Evolutionary conservation across 768 basidiomycete genomes (phyloP), one percentile per base, ranked within the genome.

Genomic region (Hypholoma sublateritium): DNA sequence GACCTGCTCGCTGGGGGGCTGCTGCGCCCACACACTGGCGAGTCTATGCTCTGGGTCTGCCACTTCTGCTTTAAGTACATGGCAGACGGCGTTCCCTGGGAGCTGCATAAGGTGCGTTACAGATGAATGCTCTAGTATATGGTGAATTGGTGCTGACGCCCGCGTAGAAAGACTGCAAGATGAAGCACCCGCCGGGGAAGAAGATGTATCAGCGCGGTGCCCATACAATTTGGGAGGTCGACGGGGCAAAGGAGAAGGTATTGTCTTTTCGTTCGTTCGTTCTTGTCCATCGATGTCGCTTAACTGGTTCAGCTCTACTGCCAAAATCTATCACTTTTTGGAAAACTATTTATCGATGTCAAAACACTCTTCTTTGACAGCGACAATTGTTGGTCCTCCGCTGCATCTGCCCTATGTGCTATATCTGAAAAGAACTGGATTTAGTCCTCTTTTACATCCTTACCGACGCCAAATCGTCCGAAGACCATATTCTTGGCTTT

Each of bases 1-100:
- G 90, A 93, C 60, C 66, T 92, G 22, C 71, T 91, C 16, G 84
- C 84, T 1, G 86, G 88, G 32, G 84, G 86, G 5, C 68, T 88
- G 51, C 75, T 77, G 32, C 76, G 84, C 19, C 73, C 76, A 16
- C 72, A 77, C 46, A 69, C 67, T 16, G 79, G 74, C 3, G 85
- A 85, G 59, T 72, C 83, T 16, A 72, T 75, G 32, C 71, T 95
- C 17, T 95, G 87, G 83, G 92, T 95, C 4, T 96, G 94, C 68
- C 89, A 95, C 62, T 82, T 85, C 59, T 99, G 96, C 74, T 97
- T 98, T 86, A 98, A 97, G 74, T 99, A 99, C 68, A 93, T 95
- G 88, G 77, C 85, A 2, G 88, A 93, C 45, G 82, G 84, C 14
- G 70, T 74, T 1, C 75, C 78, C 19, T 95, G 89, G 85, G 88